phyloP scores from a whole-genome alignment of 108 stramenopile species.

The Fragilariopsis cylindrus region DNA sequence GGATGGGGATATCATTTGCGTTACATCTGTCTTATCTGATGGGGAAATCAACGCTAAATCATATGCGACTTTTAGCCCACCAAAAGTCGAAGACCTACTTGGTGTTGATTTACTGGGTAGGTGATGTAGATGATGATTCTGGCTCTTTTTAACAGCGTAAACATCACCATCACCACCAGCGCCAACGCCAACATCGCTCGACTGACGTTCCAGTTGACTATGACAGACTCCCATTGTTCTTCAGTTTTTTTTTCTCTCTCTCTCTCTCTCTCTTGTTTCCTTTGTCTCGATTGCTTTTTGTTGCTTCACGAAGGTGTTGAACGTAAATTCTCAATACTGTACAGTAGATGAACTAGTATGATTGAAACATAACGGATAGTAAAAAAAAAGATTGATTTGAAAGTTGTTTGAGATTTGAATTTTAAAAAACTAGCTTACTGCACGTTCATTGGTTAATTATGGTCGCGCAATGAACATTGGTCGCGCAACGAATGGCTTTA shows the following conservation, averaged over 20 bases:
- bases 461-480: too few relatives aligned
- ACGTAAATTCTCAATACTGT: too few relatives aligned
- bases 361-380: background rate
- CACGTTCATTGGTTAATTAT: too few relatives aligned
- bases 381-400: background rate
- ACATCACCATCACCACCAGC: background rate
- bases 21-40: constrained; percentile 21
- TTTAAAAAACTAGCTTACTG: too few relatives aligned
- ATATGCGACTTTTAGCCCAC: background rate
- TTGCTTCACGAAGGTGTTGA: background rate
- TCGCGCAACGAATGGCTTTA: too few relatives aligned
- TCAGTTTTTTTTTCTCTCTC: background rate
- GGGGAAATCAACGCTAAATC: constrained; percentile 28
- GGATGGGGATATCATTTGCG: constrained; percentile 13
- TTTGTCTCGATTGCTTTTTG: background rate
- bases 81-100: background rate
- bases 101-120: constrained; percentile 6
- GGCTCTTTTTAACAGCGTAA: background rate
- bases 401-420: too few relatives aligned
- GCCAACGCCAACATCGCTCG: background rate
- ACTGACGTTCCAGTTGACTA: background rate
- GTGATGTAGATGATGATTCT: background rate
- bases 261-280: background rate
- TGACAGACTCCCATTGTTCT: constrained; percentile 8
- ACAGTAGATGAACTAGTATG: background rate